Percentiles rank a stretch among this genome's conserved stretches.
These are phyloP conservation scores for Termitomyces eurrhizus DNA, from an alignment of 768 basidiomycete species.

Conservation along the genomic window DNA sequence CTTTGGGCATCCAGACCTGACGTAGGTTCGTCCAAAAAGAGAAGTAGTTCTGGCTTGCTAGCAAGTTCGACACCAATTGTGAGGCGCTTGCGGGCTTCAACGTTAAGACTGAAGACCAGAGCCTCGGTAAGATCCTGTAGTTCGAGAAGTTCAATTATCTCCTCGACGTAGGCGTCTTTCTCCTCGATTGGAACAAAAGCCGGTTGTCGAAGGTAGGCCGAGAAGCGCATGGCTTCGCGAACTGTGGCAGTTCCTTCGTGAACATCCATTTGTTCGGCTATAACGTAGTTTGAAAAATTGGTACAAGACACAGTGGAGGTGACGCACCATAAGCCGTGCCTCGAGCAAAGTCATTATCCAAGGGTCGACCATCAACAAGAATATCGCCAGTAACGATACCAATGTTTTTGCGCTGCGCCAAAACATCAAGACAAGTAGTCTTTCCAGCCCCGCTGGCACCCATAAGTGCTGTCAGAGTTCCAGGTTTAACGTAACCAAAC, in stretches of 20 bases:
- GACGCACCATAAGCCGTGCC: slow-evolving; percentile 74
- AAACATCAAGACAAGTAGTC: slow-evolving; percentile 73
- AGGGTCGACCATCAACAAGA: slow-evolving; percentile 61
- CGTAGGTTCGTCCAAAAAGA: slow-evolving; percentile 59
- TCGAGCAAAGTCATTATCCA: slow-evolving; percentile 49
- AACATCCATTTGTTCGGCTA: slow-evolving; percentile 81
- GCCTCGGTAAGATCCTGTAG: slow-evolving; percentile 83
- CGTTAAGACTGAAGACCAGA: slow-evolving; percentile 64
- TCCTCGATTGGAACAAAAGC: slow-evolving; percentile 60
- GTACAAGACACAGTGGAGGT: slow-evolving; percentile 19
- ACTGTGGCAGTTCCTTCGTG: slow-evolving; percentile 81
- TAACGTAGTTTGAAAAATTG: slow-evolving; percentile 16
- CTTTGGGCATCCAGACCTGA: slow-evolving; percentile 43
- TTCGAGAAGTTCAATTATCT: slow-evolving; percentile 80
- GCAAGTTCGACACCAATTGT: slow-evolving; percentile 93
- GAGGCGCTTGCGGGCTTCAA: slow-evolving; percentile 76
- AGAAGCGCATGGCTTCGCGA: slow-evolving; percentile 82
- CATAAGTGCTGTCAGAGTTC: slow-evolving; percentile 87
- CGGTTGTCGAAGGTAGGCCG: slow-evolving; percentile 81
- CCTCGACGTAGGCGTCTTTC: slow-evolving; percentile 78
- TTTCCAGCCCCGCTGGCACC: slow-evolving; percentile 80
- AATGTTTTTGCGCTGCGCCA: slow-evolving; percentile 70
- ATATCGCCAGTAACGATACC: slow-evolving; percentile 63
- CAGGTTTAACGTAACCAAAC: slow-evolving; percentile 79
- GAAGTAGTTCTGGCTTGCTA: slow-evolving; percentile 75